Evolutionary conservation across 768 basidiomycete species (phyloP), one percentile per base, ranked within the genome.

Genomic region (Amylocystis lapponica): DNA sequence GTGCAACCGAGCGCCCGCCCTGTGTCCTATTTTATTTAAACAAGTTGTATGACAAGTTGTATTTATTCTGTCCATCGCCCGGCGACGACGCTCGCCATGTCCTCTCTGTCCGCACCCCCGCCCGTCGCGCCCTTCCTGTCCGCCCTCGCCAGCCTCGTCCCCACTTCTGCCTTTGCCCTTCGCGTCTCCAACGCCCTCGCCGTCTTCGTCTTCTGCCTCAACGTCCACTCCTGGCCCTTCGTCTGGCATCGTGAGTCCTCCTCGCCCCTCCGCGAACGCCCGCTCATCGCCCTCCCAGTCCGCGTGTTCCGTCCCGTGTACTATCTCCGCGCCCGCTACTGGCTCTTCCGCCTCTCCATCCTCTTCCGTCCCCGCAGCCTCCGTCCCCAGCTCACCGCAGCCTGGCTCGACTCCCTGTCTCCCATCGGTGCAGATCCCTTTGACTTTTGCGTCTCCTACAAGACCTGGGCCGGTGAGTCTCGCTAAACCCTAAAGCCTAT

Each of bases 211-310:
- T 62, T 86, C 36, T 54, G 84, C n/a, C 30, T 79, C 16, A 85
- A 86, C 46, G 46, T 65, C 14, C 74, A 78, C 16, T 82, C 81
- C 12, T 72, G 76, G 56, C 85, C 85, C 1, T 55, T 83, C 17
- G 66, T 67, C 22, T 87, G 84, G 83, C 84, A 86, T 52, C 52
- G 84, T 86, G 54, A 56, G 83, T 73, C 5, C 17, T 27, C 44
- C 13, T 16, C 40, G 30, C 33, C 12, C 23, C 40, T 22, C 26
- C 23, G 4, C 16, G 26, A 27, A 12, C n/a, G n/a, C 6, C 20
- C 12, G 20, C 20, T n/a, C 16, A 37, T 16, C 21, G 21, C 30
- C 31, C 32, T 27, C 11, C 17, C 44, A 78, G 80, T 75, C 30
- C 75, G 76, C 5, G 71, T 82, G 2, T 76, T 80, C 54, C 63